A percentile compares a stretch with the other conserved stretches of the same genome.
phyloP scores from a whole-genome alignment of 208 protist species.

The Trypanosoma platydactyli region DNA sequence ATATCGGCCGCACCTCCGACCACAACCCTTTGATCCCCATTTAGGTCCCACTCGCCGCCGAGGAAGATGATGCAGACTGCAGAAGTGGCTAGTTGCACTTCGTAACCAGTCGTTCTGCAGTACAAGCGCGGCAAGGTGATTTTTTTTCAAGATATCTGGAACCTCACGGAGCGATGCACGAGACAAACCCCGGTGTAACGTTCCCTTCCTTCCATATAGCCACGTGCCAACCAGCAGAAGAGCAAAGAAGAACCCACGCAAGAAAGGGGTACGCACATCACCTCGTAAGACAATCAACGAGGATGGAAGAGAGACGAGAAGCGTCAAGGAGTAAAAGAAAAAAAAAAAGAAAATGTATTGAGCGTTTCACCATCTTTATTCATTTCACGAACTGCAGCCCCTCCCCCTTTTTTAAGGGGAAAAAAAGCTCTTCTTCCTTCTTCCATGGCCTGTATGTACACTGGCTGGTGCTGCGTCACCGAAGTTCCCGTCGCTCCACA shows the following conservation, averaged over 20 bases:
- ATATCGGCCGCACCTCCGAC: constrained; percentile 66
- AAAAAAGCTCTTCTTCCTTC: no score
- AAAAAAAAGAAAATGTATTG: no score
- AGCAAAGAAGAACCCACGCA: constrained; percentile 3
- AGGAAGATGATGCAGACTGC: no score
- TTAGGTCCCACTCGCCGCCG: background rate
- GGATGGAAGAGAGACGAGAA: constrained; percentile 19
- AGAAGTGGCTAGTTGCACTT: no score
- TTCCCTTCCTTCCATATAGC: constrained; percentile 24
- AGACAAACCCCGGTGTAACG: constrained; percentile 12
- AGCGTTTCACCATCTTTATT: background rate
- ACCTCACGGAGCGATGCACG: no score
- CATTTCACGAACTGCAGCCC: background rate
- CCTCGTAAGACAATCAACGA: constrained; percentile 1
- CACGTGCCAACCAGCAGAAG: constrained; percentile 10
- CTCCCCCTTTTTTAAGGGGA: background rate
- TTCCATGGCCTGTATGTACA: no score
- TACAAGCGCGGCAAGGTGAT: no score
- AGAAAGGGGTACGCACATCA: no score
- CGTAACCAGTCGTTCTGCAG: no score
- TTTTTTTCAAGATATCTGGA: no score
- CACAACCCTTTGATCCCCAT: constrained; percentile 91
- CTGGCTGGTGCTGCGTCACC: no score
- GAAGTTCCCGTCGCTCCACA: no score
- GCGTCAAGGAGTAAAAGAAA: constrained; percentile 13